Conservation (phyloP, 2,329 filamentous ascomycete species). For the Knufia fluminis region DNA sequence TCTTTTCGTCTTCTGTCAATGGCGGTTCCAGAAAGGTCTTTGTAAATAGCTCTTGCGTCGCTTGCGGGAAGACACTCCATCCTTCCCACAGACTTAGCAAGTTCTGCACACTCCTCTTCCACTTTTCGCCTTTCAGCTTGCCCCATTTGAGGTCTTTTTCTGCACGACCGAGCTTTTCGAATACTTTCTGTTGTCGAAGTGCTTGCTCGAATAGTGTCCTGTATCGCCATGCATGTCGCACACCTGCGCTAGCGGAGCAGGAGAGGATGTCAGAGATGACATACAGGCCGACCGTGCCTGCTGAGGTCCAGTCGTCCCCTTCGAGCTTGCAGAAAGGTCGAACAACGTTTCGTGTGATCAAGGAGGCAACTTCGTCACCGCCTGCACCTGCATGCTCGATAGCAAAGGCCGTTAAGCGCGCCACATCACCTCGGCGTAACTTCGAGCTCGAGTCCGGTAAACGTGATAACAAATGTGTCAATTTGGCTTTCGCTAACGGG, state of each 20-base stretch:
- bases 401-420: slow-evolving; percentile 76
- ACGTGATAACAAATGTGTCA: slow-evolving; percentile 73
- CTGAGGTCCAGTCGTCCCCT: slow-evolving; percentile 57
- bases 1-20: slow-evolving; percentile 38
- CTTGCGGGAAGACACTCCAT: slow-evolving; percentile 60
- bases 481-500: slow-evolving; percentile 72
- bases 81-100: slow-evolving; percentile 61
- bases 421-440: slow-evolving; percentile 75
- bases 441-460: slow-evolving; percentile 66
- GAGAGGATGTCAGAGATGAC: slow-evolving; percentile 72
- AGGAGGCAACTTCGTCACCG: slow-evolving; percentile 81
- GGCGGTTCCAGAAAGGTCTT: slow-evolving; percentile 64
- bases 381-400: slow-evolving; percentile 78
- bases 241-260: slow-evolving; percentile 63
- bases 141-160: slow-evolving; percentile 70
- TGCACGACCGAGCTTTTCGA: slow-evolving; percentile 65
- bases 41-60: slow-evolving; percentile 62
- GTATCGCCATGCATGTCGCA: slow-evolving; percentile 80
- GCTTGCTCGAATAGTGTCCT: slow-evolving; percentile 68
- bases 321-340: slow-evolving; percentile 55
- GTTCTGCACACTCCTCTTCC: slow-evolving; percentile 64
- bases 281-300: slow-evolving; percentile 73
- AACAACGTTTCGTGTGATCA: slow-evolving; percentile 74
- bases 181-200: slow-evolving; percentile 58
- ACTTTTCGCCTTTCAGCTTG: slow-evolving; percentile 70